Percentiles rank a stretch among this genome's conserved stretches.
Evolutionary conservation across 2,329 filamentous ascomycete species (phyloP).

Genomic region (Sporothrix variecibatus): DNA sequence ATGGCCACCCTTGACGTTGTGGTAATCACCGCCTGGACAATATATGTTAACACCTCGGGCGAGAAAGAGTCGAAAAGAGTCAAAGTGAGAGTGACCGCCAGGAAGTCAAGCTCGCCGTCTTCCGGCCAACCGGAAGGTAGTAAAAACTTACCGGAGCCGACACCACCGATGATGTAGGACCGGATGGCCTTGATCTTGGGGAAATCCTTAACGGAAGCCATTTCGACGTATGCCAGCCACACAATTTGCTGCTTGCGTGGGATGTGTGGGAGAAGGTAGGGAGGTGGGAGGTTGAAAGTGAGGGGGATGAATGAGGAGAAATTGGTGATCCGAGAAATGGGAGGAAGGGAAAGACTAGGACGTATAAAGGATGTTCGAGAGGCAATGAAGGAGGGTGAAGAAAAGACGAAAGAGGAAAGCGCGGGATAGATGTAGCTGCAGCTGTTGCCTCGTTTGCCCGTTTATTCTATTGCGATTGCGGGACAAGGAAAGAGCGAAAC

Average conservation of each 20-base stretch:
- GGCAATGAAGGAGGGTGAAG: background rate
- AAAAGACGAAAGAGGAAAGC: constrained; percentile 14
- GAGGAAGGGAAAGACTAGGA: constrained; percentile 15
- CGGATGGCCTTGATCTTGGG: constrained; percentile 75
- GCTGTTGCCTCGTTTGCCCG: background rate
- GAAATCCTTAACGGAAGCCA: constrained; percentile 59
- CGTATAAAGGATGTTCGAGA: background rate
- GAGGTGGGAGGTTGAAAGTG: background rate
- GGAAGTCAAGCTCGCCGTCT: background rate
- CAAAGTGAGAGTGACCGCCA: background rate
- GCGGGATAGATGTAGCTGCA: constrained; percentile 22
- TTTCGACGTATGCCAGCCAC: constrained; percentile 32
- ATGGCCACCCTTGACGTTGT: constrained; percentile 80
- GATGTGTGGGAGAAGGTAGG: background rate
- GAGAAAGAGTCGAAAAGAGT: background rate
- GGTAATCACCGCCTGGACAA: constrained; percentile 74
- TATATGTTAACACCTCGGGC: constrained; percentile 33
- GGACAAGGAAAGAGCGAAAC: background rate
- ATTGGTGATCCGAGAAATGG: background rate
- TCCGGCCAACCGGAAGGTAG: background rate
- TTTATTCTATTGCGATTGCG: background rate
- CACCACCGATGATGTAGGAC: constrained; percentile 70
- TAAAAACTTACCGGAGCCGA: constrained; percentile 51
- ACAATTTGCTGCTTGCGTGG: background rate
- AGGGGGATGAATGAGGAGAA: background rate